Conservation (phyloP, 768 basidiomycete genomes). For the Kwoniella newhampshirensis region DNA sequence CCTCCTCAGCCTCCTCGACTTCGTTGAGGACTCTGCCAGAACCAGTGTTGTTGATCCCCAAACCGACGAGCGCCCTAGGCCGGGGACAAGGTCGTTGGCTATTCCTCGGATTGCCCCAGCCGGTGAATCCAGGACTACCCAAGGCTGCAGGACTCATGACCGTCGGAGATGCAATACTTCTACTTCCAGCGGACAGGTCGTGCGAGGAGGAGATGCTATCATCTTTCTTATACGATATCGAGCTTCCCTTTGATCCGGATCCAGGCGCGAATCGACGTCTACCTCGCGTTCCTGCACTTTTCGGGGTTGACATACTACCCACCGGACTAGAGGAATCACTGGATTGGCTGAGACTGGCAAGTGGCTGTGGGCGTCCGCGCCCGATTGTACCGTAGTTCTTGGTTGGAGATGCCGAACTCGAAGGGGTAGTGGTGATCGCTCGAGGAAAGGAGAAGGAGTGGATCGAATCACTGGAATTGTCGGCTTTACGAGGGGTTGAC, state of each 20-base stretch:
- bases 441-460: slow-evolving; percentile 17
- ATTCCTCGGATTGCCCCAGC: slow-evolving; percentile 13
- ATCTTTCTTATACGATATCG: slow-evolving; percentile 44
- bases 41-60: slow-evolving; percentile 24
- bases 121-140: slow-evolving; percentile 10
- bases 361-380: slow-evolving; percentile 41
- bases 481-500: slow-evolving; percentile 15
- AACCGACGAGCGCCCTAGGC: slow-evolving; percentile 30
- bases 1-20: slow-evolving; percentile 35
- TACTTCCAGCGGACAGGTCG: slow-evolving; percentile 17
- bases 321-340: slow-evolving; percentile 19
- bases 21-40: slow-evolving; percentile 35
- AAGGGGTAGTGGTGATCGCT: slow-evolving; percentile 2
- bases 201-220: slow-evolving; percentile 20
- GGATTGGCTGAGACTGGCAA: slow-evolving; percentile 30
- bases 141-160: slow-evolving; percentile 9
- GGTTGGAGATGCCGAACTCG: slow-evolving; percentile 23
- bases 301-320: slow-evolving; percentile 24
- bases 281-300: slow-evolving; percentile 11
- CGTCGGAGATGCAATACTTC: slow-evolving; percentile 12
- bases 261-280: slow-evolving; percentile 20
- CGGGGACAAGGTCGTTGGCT: slow-evolving; percentile 38
- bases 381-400: slow-evolving; percentile 44
- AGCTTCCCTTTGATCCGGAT: slow-evolving; percentile 29
- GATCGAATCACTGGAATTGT: slow-evolving; percentile 11